Conservation (phyloP, 306 rosid species). For the barrel medic (Medicago truncatula) region DNA sequence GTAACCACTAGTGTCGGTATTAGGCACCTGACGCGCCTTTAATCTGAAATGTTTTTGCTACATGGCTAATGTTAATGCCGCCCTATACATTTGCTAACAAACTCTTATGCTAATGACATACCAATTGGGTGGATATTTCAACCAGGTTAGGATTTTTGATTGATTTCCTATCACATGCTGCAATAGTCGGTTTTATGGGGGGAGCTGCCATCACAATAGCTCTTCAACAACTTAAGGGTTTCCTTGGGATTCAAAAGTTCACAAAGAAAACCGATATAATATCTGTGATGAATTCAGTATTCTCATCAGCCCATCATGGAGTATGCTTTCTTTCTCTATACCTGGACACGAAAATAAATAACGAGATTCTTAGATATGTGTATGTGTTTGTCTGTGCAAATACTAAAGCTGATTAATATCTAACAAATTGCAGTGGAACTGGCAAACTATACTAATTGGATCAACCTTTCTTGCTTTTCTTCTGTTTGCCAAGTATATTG, state of each 20-base stretch:
- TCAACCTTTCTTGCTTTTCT: constrained; percentile 68
- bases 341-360: background rate
- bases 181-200: constrained; percentile 95
- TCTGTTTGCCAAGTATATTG: constrained; percentile 68
- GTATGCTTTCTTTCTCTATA: constrained; percentile 53
- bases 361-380: constrained; percentile 13
- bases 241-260: constrained; percentile 80
- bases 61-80: background rate
- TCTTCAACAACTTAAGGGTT: constrained; percentile 97
- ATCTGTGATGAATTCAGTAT: constrained; percentile 79
- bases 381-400: background rate
- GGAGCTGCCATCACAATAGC: constrained; percentile 98
- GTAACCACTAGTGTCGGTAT: background rate
- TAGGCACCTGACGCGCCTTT: background rate
- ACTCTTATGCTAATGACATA: background rate
- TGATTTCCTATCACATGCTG: constrained; percentile 97
- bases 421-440: constrained; percentile 86
- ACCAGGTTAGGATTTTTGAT: constrained; percentile 93
- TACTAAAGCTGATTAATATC: constrained; percentile 38
- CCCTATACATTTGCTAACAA: constrained; percentile 2
- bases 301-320: constrained; percentile 75
- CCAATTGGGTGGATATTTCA: background rate
- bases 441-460: constrained; percentile 88
- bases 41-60: background rate
- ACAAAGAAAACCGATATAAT: constrained; percentile 81